Evolutionary conservation across 2,329 filamentous ascomycete genomes (phyloP).

Genomic region (Sordariomycetes sp.): DNA sequence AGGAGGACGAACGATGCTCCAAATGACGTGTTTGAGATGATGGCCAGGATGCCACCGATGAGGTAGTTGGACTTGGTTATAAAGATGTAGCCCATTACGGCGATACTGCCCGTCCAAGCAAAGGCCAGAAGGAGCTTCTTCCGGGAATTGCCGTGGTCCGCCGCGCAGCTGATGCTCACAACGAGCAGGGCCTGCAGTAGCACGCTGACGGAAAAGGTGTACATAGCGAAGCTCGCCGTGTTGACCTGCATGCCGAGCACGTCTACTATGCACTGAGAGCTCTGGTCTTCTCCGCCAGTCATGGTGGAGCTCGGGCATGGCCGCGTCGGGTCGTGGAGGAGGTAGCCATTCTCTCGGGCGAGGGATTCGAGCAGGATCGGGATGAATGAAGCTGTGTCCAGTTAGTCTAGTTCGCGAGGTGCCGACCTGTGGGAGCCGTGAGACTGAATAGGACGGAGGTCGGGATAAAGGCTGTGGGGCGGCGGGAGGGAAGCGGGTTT

Average conservation of each 20-base stretch:
- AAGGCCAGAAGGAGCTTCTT: constrained; percentile 82
- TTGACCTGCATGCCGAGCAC: constrained; percentile 80
- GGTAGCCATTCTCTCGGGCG: constrained; percentile 80
- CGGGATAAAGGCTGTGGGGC: not conserved
- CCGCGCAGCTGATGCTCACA: constrained; percentile 90
- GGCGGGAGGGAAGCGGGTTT: not conserved
- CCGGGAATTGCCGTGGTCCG: constrained; percentile 84
- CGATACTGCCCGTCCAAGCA: constrained; percentile 64
- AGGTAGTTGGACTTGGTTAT: constrained; percentile 65
- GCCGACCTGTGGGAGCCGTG: not conserved
- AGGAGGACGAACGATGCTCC: constrained; percentile 90
- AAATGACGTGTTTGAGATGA: constrained; percentile 86
- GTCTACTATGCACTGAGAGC: constrained; percentile 67
- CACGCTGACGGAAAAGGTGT: constrained; percentile 90
- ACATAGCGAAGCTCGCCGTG: constrained; percentile 95
- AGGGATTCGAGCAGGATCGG: constrained; percentile 91
- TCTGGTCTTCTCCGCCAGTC: constrained; percentile 21
- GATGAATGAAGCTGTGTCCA: constrained; percentile 69
- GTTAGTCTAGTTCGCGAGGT: not conserved
- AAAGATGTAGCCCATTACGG: constrained; percentile 81
- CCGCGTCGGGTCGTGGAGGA: constrained; percentile 61
- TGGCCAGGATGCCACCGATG: constrained; percentile 69
- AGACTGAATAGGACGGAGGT: not conserved
- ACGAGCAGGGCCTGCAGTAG: constrained; percentile 80
- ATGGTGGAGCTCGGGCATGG: constrained; percentile 58